phyloP scores from a whole-genome alignment of 352 stramenopile species.

The Elongisporangium prolatum region DNA sequence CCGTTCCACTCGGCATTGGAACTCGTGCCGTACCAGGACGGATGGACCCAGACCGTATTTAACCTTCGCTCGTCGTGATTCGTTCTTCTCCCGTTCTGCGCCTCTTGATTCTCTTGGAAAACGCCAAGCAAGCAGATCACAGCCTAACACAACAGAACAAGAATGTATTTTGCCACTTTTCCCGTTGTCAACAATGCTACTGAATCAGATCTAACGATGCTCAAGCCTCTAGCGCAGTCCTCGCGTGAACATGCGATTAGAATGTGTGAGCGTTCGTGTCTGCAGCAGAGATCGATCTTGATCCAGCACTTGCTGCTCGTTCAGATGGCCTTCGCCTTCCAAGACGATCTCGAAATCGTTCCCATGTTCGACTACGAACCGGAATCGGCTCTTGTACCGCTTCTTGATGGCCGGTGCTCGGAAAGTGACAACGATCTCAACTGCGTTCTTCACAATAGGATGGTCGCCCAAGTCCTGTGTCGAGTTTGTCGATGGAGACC shows the following conservation, averaged over 20 bases:
- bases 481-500: conserved; percentile 32
- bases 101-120: not conserved
- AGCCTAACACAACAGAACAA: not conserved
- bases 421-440: conserved; percentile 54
- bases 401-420: conserved; percentile 22
- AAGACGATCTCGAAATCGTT: conserved; percentile 68
- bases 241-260: conserved; percentile 43
- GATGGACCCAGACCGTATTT: conserved; percentile 84
- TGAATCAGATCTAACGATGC: conserved; percentile 4
- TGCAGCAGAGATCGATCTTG: conserved; percentile 42
- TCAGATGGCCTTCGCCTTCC: conserved; percentile 58
- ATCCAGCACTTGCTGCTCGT: conserved; percentile 41
- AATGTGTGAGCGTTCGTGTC: conserved; percentile 36
- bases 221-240: not conserved
- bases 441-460: conserved; percentile 31
- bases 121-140: conserved; percentile 2
- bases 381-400: conserved; percentile 64
- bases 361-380: conserved; percentile 53
- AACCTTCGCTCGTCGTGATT: conserved; percentile 48
- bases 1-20: conserved; percentile 83
- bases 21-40: conserved; percentile 72
- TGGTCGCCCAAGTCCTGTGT: conserved; percentile 23
- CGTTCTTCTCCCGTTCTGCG: not conserved
- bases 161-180: conserved; percentile 8
- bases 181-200: conserved; percentile 9